A percentile compares a stretch with the other conserved stretches of the same genome.
Evolutionary conservation across 768 basidiomycete genomes (phyloP).

Genomic region (Boletus tomentosulus): DNA sequence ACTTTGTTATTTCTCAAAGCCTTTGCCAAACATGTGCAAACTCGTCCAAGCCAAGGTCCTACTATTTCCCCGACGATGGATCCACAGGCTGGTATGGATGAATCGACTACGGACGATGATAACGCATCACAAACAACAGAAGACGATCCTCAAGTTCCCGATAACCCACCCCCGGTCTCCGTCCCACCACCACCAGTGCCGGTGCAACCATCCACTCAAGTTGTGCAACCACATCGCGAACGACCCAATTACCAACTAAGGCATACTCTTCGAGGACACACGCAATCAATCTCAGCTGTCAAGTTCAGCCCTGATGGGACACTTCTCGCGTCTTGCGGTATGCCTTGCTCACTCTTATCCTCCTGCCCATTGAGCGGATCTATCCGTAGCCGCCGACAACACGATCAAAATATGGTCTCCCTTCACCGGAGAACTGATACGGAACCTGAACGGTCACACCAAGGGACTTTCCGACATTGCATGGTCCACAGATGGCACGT

Average conservation of each 20-base stretch:
- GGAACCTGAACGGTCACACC: slow-evolving; percentile 71
- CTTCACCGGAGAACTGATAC: slow-evolving; percentile 70
- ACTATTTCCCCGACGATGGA: slow-evolving; percentile 12
- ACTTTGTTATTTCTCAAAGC: slow-evolving; percentile 22
- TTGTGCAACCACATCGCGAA: slow-evolving; percentile 32
- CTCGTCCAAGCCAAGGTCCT: slow-evolving; percentile 7
- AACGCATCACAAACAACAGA: slow-evolving; percentile 81
- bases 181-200: slow-evolving; percentile 32
- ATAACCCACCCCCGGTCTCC: slow-evolving; percentile 45
- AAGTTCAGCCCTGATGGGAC: slow-evolving; percentile 91
- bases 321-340: slow-evolving; percentile 83
- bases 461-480: slow-evolving; percentile 86
- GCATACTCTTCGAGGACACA: slow-evolving; percentile 73
- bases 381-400: slow-evolving; percentile 65
- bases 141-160: slow-evolving; percentile 76
- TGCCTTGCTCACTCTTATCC: slow-evolving; percentile 25
- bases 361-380: neutral
- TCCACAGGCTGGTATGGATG: slow-evolving; percentile 30
- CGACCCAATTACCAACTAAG: slow-evolving; percentile 66
- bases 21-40: slow-evolving; percentile 21
- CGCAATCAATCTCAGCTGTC: slow-evolving; percentile 79
- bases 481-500: slow-evolving; percentile 80
- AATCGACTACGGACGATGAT: slow-evolving; percentile 53
- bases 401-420: slow-evolving; percentile 81
- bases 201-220: slow-evolving; percentile 30